phyloP scores from a whole-genome alignment of 2,329 filamentous ascomycete species.

The Penicillium thymicola region DNA sequence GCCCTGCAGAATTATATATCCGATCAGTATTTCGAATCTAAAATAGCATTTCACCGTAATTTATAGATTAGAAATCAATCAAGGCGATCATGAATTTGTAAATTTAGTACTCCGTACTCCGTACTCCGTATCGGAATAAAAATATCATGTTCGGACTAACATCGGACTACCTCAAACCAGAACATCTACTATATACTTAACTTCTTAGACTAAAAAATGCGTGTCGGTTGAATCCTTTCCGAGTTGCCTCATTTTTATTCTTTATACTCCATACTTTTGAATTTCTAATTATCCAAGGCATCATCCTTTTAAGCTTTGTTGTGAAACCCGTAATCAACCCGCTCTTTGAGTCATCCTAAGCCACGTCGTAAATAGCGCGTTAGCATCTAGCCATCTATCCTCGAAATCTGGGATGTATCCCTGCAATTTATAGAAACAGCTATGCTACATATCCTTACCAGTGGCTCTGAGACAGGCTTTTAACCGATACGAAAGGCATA shows the following conservation, averaged over 20 bases:
- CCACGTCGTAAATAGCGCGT: neutral
- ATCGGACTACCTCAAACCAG: neutral
- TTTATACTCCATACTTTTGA: neutral
- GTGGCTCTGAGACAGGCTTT: no score
- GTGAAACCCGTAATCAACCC: neutral
- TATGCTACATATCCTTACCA: neutral
- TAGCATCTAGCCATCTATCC: neutral
- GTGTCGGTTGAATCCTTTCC: neutral
- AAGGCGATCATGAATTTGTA: no score
- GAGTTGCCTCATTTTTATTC: neutral
- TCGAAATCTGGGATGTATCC: no score
- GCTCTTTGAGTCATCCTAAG: conserved; percentile 7
- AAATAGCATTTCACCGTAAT: neutral
- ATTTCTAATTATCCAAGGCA: neutral
- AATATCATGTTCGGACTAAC: neutral
- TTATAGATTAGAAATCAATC: neutral
- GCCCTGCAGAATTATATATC: neutral
- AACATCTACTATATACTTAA: neutral
- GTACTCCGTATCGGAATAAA: neutral
- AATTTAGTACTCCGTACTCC: no score
- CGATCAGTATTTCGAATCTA: neutral
- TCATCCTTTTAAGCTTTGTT: neutral
- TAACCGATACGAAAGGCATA: neutral
- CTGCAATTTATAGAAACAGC: neutral
- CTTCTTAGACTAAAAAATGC: neutral